Base-by-base conservation (phyloP, 2,329 filamentous ascomycete genomes). In the Claviceps fusiformis region DNA sequence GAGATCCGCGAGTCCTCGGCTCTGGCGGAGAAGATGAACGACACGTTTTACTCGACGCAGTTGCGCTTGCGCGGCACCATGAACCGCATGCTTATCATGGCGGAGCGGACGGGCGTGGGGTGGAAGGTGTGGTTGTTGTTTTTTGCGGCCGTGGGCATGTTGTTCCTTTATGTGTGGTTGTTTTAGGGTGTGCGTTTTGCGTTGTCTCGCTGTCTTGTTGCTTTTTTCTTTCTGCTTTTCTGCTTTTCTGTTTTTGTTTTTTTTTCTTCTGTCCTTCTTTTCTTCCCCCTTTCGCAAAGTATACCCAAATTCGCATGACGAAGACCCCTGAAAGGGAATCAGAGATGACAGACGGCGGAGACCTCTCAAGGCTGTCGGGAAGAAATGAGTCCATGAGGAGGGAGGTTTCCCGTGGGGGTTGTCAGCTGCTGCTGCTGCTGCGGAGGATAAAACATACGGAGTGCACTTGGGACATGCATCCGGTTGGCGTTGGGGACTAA, bases 71-170 rank as follows among this genome's bases (percentile, higher is more conserved):
- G 85, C 48, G 90, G 92, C 54, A 97, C 95, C 19, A 97, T 98
- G 93, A 95, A 89, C 68, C 79, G 91, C 57, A 98, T 98, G 93
- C 73, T 97, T 61, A 68, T 92, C 54, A 98, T 98, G 93, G 93
- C 93, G 5, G 82, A 97, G 73, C 79, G 83, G 64, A 95, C 91
- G 2, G 93, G 93, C n/a, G 85, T 98, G 10, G 86, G 90, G 64
- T 98, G 93, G 93, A 92, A 82, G 71, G 87, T 91, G 56, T 98
- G 93, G 93, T 69, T 96, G 53, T 78, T 75, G 47, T 98, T 98
- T 72, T 95, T 98, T 68, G 77, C 82, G 6, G 87, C 84, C 41
- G 88, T 97, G 19, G 81, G 86, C 59, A 67, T 92, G 55, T 69
- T 97, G 61, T 98, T 98, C 70, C 81, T 83, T 62, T 98, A 92